Evolutionary conservation across 345 rosid genomes (phyloP).

Genomic region (Hypericum androsaemum): DNA sequence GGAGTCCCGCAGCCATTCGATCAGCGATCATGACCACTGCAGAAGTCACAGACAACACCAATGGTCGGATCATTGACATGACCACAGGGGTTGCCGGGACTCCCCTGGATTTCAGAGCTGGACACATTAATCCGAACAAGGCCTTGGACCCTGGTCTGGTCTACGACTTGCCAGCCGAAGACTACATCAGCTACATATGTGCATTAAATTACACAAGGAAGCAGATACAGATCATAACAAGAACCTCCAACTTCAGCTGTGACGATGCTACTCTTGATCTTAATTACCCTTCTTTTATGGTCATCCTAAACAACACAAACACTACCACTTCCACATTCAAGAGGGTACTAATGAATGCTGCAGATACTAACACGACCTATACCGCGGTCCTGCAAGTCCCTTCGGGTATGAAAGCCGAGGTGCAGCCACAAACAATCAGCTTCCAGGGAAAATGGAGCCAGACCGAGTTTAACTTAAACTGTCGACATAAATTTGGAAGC

Average conservation of each 20-base stretch:
- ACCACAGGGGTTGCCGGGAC: constrained; percentile 23
- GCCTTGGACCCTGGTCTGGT: constrained; percentile 41
- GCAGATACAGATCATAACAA: constrained; percentile 24
- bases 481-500: constrained; percentile 23
- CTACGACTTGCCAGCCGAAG: constrained; percentile 26
- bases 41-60: constrained; percentile 13
- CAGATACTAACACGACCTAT: constrained; percentile 17
- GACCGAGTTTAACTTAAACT: constrained; percentile 26
- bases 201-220: constrained; percentile 27
- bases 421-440: constrained; percentile 19
- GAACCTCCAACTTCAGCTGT: constrained; percentile 22
- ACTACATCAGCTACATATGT: constrained; percentile 28
- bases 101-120: constrained; percentile 44
- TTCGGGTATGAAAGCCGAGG: constrained; percentile 22
- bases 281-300: constrained; percentile 43
- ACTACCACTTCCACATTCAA: constrained; percentile 28
- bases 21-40: constrained; percentile 47
- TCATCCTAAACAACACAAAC: constrained; percentile 37
- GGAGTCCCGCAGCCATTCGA: constrained; percentile 39
- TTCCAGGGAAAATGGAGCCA: constrained; percentile 23
- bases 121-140: constrained; percentile 32
- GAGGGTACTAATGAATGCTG: constrained; percentile 34
- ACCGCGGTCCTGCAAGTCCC: constrained; percentile 20
- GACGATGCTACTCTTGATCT: constrained; percentile 24
- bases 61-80: constrained; percentile 25